Base-by-base conservation (phyloP, 1,139 yeast genomes). In the Zygoascus meyerae region DNA sequence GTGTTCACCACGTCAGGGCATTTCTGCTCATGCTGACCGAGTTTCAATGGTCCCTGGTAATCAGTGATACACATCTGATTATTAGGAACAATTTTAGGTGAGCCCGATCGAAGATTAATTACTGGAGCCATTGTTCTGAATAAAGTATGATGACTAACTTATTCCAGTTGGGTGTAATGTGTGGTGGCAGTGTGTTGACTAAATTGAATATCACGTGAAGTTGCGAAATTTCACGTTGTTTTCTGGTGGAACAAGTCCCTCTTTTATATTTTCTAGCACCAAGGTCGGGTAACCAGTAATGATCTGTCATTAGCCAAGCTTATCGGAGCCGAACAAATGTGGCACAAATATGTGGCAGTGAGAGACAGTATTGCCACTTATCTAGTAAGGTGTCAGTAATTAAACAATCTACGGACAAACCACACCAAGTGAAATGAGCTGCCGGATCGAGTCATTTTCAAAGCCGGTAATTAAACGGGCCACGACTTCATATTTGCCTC, bases 201-300 rank as follows among this genome's bases (percentile, higher is more conserved):
- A n/a, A n/a, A n/a, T n/a, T n/a, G n/a, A n/a, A n/a, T 14, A 40
- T 42, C 39, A 42, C 40, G 40, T 40, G 43, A 2, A 15, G 14
- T 40, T 31, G 37, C 33, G 43, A 8, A 33, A 32, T 40, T 32
- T 12, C 31, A 6, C 43, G 43, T 40, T 35, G 14, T n/a, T 39
- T 38, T 31, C 14, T 18, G 26, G 12, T 3, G 34, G 26, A 28
- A 30, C 6, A 8, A 5, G 35, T 28, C 12, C n/a, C n/a, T 3
- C 21, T 39, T 39, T 21, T 30, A 39, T 39, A 39, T 6, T 39
- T 16, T n/a, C n/a, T 17, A 14, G 21, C 5, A 28, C 4, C 12
- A 9, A 21, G 17, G 42, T 15, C 30, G 37, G 44, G 44, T 41
- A 34, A 41, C n/a, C 2, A 16, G n/a, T 28, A 5, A 5, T 3